phyloP scores from a whole-genome alignment of 441 rosid species.

The Pelargonium myrrhifolium region DNA sequence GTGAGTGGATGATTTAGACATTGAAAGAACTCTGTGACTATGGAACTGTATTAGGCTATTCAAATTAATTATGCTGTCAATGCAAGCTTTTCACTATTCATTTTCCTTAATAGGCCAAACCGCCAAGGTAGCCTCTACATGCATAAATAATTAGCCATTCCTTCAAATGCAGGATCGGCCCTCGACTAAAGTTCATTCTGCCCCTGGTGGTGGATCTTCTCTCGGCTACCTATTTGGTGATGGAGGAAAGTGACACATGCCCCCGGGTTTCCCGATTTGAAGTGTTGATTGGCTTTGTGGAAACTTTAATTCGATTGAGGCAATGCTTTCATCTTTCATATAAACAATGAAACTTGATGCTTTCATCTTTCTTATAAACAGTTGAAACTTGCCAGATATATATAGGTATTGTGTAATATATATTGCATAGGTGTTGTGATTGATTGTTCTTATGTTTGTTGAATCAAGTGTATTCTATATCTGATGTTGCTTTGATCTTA shows the following conservation, averaged over 20 bases:
- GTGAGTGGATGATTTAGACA: no score
- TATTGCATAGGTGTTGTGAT: background rate
- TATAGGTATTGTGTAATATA: background rate
- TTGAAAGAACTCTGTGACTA: no score
- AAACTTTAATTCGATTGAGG: constrained; percentile 21
- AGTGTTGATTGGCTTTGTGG: constrained; percentile 26
- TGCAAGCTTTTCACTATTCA: no score
- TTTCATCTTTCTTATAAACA: background rate
- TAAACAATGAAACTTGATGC: constrained; percentile 16
- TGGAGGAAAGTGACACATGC: constrained; percentile 38
- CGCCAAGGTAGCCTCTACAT: background rate
- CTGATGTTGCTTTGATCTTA: no score
- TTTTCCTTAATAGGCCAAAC: no score
- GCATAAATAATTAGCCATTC: background rate
- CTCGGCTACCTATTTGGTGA: constrained; percentile 69
- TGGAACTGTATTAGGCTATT: no score
- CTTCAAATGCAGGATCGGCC: constrained; percentile 60
- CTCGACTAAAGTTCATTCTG: constrained; percentile 83
- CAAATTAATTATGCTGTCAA: no score
- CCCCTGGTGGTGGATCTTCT: constrained; percentile 89
- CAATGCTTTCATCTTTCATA: constrained; percentile 17
- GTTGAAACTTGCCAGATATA: background rate
- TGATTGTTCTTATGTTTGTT: background rate
- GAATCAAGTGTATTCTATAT: background rate
- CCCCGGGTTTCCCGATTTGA: constrained; percentile 9